Percentiles rank a stretch among this genome's conserved stretches.
Conservation (phyloP, 2,329 filamentous ascomycete species). For the Scedosporium apiospermum region DNA sequence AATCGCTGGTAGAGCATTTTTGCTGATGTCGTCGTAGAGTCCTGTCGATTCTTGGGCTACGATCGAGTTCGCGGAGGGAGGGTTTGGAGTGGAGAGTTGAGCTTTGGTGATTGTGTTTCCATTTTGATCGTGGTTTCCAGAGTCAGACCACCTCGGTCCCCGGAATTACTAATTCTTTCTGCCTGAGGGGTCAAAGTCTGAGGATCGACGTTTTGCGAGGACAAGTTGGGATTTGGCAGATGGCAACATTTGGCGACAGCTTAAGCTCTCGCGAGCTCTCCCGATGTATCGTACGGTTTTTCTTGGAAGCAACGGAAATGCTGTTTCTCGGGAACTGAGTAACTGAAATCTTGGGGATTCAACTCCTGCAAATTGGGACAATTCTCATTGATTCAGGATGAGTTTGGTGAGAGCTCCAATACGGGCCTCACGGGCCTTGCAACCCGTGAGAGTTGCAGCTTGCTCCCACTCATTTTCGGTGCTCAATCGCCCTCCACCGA, state of each 20-base stretch:
- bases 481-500: slow-evolving; percentile 73
- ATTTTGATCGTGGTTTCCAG: background rate
- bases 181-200: slow-evolving; percentile 2
- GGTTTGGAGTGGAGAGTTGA: background rate
- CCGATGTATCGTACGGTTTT: background rate
- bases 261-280: background rate
- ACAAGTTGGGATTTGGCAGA: too few relatives aligned
- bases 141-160: slow-evolving; percentile 6
- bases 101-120: background rate
- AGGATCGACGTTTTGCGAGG: background rate
- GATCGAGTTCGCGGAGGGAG: background rate
- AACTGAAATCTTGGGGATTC: background rate
- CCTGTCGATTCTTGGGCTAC: background rate
- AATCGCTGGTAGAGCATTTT: slow-evolving; percentile 59
- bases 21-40: slow-evolving; percentile 13
- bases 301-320: background rate
- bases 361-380: too few relatives aligned
- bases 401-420: background rate
- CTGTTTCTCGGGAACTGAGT: background rate
- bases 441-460: background rate
- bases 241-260: background rate
- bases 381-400: background rate
- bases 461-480: slow-evolving; percentile 55
- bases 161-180: background rate
- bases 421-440: background rate